Percentiles rank a stretch among this genome's conserved stretches.
phyloP scores from a whole-genome alignment of 2,329 filamentous ascomycete species.

The Sarocladium kiliense region DNA sequence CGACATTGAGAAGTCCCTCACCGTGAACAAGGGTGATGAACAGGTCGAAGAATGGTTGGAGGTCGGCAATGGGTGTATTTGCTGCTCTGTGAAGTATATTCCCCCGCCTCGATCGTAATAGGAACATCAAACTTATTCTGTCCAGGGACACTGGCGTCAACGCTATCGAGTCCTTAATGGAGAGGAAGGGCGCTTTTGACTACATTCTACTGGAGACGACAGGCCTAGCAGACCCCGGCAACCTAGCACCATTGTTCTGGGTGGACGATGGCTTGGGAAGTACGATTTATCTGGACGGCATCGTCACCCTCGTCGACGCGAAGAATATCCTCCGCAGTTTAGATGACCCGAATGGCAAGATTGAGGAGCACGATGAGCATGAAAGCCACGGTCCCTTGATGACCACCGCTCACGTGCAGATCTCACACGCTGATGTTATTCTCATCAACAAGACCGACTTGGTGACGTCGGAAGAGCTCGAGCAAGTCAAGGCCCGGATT shows the following conservation, averaged over 20 bases:
- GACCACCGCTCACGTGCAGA: constrained; percentile 92
- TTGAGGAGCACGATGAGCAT: constrained; percentile 46
- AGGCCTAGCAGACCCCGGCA: constrained; percentile 89
- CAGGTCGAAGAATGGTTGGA: constrained; percentile 93
- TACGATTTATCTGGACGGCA: constrained; percentile 93
- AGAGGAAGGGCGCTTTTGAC: constrained; percentile 87
- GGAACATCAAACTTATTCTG: constrained; percentile 17
- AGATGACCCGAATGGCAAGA: constrained; percentile 61
- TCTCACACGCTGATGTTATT: constrained; percentile 93
- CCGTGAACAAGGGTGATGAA: constrained; percentile 77
- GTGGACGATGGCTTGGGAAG: constrained; percentile 93
- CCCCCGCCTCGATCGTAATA: not conserved
- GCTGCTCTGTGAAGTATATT: constrained; percentile 85
- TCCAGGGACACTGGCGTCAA: constrained; percentile 81
- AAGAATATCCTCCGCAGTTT: constrained; percentile 83
- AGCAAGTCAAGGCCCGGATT: constrained; percentile 65
- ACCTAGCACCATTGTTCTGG: constrained; percentile 95
- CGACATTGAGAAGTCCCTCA: constrained; percentile 94
- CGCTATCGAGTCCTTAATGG: constrained; percentile 94
- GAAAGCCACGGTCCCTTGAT: constrained; percentile 61
- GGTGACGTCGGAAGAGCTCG: constrained; percentile 64
- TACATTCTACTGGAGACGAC: constrained; percentile 98
- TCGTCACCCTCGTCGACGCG: constrained; percentile 91
- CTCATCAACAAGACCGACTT: constrained; percentile 92
- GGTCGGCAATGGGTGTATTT: constrained; percentile 93